Evolutionary conservation across 345 rosid genomes (phyloP).

Genomic region (Clarkia xantiana): DNA sequence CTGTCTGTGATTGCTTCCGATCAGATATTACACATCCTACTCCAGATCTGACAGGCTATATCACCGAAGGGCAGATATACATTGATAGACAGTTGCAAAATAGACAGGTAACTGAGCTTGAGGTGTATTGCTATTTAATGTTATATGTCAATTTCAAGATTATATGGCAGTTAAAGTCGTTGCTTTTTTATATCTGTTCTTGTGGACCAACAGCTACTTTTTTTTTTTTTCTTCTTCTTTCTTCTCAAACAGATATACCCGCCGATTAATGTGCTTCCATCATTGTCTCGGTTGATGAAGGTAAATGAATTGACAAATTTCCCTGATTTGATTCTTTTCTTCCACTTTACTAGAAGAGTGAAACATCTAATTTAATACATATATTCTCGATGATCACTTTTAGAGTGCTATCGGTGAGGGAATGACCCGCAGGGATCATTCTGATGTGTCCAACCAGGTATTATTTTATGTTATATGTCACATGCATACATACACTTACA

Average conservation of each 20-base stretch:
- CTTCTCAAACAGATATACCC: constrained; percentile 70
- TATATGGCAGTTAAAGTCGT: too few species aligned
- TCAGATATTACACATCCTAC: constrained; percentile 97
- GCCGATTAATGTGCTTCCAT: constrained; percentile 96
- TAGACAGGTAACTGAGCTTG: constrained; percentile 44
- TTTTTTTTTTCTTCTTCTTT: too few species aligned
- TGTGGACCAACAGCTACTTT: too few species aligned
- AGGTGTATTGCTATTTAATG: not conserved
- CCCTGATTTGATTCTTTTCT: too few species aligned
- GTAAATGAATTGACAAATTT: constrained; percentile 14
- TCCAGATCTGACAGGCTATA: constrained; percentile 98
- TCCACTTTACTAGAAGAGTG: not conserved
- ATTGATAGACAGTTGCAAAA: constrained; percentile 74
- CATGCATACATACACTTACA: too few species aligned
- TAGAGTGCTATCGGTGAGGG: constrained; percentile 99
- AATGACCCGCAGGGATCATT: constrained; percentile 84
- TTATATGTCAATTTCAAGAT: too few species aligned
- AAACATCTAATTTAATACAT: too few species aligned
- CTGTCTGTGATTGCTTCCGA: constrained; percentile 8
- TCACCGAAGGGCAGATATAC: constrained; percentile 93
- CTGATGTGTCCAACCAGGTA: constrained; percentile 94
- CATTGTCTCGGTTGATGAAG: constrained; percentile 96
- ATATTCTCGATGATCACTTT: constrained; percentile 2
- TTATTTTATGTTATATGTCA: not conserved
- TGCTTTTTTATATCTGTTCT: too few species aligned